Conservation (phyloP, 2,329 filamentous ascomycete species). For the Fonsecaea multimorphosa region DNA sequence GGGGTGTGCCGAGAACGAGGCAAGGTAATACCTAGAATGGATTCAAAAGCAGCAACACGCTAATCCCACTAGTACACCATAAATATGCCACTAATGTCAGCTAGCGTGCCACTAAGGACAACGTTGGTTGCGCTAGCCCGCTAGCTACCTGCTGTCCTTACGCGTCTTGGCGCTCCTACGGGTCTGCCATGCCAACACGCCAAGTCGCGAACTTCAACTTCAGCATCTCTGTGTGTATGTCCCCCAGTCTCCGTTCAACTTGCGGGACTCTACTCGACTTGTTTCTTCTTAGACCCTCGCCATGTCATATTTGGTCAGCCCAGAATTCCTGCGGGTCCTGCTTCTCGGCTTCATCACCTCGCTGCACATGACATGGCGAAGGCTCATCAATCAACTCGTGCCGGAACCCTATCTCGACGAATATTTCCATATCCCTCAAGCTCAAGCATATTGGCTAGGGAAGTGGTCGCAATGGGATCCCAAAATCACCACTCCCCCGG, state of each 20-base stretch:
- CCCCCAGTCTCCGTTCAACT: background rate
- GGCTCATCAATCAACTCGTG: slow-evolving; percentile 56
- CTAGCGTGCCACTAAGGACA: background rate
- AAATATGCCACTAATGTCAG: background rate
- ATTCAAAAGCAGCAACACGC: background rate
- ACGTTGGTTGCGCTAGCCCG: background rate
- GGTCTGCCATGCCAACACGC: background rate
- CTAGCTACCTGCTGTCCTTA: background rate
- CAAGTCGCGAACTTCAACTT: slow-evolving; percentile 3
- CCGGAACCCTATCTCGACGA: slow-evolving; percentile 65
- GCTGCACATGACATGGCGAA: slow-evolving; percentile 47
- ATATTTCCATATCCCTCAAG: slow-evolving; percentile 78
- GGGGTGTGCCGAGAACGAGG: too few species aligned
- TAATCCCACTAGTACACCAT: background rate
- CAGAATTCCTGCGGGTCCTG: slow-evolving; percentile 31
- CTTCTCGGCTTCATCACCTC: slow-evolving; percentile 32
- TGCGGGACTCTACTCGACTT: background rate
- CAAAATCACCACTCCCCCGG: slow-evolving; percentile 96
- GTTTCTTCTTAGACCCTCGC: slow-evolving; percentile 7
- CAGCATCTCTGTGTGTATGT: background rate
- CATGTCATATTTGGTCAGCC: slow-evolving; percentile 33
- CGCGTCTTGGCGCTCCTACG: background rate
- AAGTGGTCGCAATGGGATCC: slow-evolving; percentile 84
- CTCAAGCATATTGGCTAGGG: slow-evolving; percentile 79
- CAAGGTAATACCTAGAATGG: too few species aligned